Conservation (phyloP, 805 yeast genomes). For the Saturnispora sanitii region DNA sequence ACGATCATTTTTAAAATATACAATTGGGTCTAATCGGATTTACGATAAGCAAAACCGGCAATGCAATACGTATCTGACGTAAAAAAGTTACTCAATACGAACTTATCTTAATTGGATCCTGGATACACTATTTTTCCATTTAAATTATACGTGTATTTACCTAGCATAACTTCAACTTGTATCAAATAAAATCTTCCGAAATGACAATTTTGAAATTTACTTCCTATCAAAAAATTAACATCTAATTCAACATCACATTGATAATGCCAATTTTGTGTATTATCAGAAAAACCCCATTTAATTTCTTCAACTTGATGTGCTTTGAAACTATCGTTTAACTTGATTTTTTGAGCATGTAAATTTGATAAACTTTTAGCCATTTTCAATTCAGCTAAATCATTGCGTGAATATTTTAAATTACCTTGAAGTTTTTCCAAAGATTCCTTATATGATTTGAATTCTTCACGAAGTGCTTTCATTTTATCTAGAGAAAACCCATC, state of each 20-base stretch:
- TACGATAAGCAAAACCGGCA: too few species aligned
- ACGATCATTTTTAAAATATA: too few species aligned
- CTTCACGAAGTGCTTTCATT: background rate
- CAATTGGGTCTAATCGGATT: too few species aligned
- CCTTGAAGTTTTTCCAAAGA: background rate
- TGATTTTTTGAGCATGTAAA: constrained; percentile 1
- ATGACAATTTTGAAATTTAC: constrained; percentile 12
- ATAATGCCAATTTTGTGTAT: background rate
- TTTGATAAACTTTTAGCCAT: constrained; percentile 2
- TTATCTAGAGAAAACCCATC: background rate
- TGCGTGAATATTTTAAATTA: too few species aligned
- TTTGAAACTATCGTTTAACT: background rate
- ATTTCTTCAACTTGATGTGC: background rate
- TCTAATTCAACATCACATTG: too few species aligned
- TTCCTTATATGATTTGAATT: background rate
- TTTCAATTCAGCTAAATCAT: background rate
- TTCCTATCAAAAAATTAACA: too few species aligned
- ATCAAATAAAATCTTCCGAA: constrained; percentile 11
- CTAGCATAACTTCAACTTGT: constrained; percentile 1
- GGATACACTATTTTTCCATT: too few species aligned
- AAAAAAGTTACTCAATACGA: too few species aligned
- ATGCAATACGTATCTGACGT: too few species aligned
- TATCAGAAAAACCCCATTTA: too few species aligned
- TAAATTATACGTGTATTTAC: constrained; percentile 3
- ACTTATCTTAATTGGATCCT: too few species aligned